Percentiles rank a stretch among this genome's conserved stretches.
These are phyloP conservation scores for Friedmanniomyces simplex DNA, from an alignment of 495 filamentous ascomycete genomes.

Conservation along the genomic window DNA sequence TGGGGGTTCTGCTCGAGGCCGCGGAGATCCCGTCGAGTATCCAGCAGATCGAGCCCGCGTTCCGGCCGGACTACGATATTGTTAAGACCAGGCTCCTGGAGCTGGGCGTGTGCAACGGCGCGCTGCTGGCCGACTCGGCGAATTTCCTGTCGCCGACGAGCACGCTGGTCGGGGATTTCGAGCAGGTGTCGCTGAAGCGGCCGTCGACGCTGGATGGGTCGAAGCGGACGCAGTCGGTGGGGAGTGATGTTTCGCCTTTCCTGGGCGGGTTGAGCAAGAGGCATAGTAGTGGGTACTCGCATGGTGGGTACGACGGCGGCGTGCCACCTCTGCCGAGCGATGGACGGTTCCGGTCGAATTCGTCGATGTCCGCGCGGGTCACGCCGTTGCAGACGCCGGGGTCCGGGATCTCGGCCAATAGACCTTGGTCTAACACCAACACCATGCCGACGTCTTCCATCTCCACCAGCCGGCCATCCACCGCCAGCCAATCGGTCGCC, in stretches of 20 bases:
- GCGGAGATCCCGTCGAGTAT: slow-evolving; percentile 52
- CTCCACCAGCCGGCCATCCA: slow-evolving; percentile 12
- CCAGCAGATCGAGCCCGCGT: slow-evolving; percentile 47
- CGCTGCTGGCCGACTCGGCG: slow-evolving; percentile 42
- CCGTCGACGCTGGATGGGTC: slow-evolving; percentile 20
- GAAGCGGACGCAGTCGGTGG: slow-evolving; percentile 29
- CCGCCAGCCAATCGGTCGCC: slow-evolving; percentile 6
- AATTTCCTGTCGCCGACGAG: slow-evolving; percentile 47
- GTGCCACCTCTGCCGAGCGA: background rate
- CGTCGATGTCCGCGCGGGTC: slow-evolving; percentile 3
- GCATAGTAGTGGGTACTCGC: slow-evolving; percentile 9
- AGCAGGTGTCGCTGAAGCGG: slow-evolving; percentile 25
- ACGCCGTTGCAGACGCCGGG: background rate
- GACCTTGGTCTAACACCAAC: slow-evolving; percentile 10
- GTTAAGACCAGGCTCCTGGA: slow-evolving; percentile 44
- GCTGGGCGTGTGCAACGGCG: slow-evolving; percentile 50
- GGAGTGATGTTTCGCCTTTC: slow-evolving; percentile 24
- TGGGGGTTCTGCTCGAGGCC: slow-evolving; percentile 60
- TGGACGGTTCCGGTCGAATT: slow-evolving; percentile 14
- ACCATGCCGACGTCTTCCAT: slow-evolving; percentile 11
- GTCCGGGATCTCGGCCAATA: slow-evolving; percentile 1
- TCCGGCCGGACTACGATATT: slow-evolving; percentile 59
- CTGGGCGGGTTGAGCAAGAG: slow-evolving; percentile 4
- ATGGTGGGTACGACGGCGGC: background rate
- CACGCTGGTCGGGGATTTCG: slow-evolving; percentile 28